A percentile compares a stretch with the other conserved stretches of the same genome.
phyloP scores from a whole-genome alignment of 2,329 filamentous ascomycete genomes.

The Gyromitra esculenta region DNA sequence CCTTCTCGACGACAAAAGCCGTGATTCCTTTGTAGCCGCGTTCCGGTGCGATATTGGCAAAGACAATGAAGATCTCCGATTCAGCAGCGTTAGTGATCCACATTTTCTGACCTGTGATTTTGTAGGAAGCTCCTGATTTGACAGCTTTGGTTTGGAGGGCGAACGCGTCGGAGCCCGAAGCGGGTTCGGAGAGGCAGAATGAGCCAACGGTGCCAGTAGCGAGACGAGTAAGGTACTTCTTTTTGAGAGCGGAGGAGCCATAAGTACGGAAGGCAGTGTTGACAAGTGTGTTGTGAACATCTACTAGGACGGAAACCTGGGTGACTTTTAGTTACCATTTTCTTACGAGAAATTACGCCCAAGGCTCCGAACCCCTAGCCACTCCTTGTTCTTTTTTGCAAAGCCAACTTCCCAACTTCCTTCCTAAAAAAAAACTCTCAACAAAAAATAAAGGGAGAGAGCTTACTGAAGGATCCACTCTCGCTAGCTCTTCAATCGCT shows the following conservation, averaged over 20 bases:
- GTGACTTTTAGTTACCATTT: not conserved
- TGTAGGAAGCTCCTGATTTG: slow-evolving; percentile 79
- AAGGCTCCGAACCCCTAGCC: not conserved
- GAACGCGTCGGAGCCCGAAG: slow-evolving; percentile 94
- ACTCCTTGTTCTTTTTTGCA: too few relatives aligned
- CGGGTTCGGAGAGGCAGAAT: slow-evolving; percentile 92
- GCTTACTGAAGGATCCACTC: slow-evolving; percentile 92
- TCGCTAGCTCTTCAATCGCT: slow-evolving; percentile 94
- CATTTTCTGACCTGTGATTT: slow-evolving; percentile 94
- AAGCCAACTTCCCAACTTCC: not conserved
- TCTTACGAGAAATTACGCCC: not conserved
- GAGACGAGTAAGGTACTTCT: slow-evolving; percentile 86
- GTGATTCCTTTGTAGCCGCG: slow-evolving; percentile 98
- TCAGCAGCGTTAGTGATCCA: slow-evolving; percentile 99
- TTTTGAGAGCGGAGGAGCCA: slow-evolving; percentile 78
- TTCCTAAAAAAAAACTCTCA: not conserved
- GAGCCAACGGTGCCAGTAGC: slow-evolving; percentile 89
- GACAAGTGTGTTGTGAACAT: slow-evolving; percentile 98
- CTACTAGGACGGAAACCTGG: slow-evolving; percentile 75
- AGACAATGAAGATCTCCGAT: slow-evolving; percentile 94
- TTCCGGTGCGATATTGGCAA: slow-evolving; percentile 90
- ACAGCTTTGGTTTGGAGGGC: slow-evolving; percentile 90
- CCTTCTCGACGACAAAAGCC: slow-evolving; percentile 94
- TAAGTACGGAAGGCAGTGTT: slow-evolving; percentile 92
- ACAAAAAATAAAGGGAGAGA: not conserved